phyloP scores from a whole-genome alignment of 1,284 basidiomycete species.

The Boletellus deceptivus region DNA sequence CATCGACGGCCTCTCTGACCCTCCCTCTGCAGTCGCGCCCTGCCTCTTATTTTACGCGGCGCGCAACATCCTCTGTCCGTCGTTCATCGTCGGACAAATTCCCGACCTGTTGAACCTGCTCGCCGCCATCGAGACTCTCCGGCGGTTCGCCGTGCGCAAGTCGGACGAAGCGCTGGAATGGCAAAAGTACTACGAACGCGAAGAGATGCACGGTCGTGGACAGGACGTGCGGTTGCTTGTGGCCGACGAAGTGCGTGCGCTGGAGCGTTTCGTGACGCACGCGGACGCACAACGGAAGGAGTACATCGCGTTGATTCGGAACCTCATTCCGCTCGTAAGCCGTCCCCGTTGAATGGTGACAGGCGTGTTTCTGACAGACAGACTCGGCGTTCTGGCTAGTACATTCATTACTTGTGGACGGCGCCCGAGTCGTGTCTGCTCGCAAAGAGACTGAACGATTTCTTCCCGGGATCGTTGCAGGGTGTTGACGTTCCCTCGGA shows the following conservation, averaged over 20 bases:
- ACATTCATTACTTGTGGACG: slow-evolving; percentile 40
- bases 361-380: background rate
- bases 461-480: slow-evolving; percentile 39
- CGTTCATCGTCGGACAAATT: slow-evolving; percentile 34
- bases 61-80: slow-evolving; percentile 39
- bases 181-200: slow-evolving; percentile 33
- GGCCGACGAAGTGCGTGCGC: slow-evolving; percentile 11
- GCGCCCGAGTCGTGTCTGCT: slow-evolving; percentile 33
- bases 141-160: slow-evolving; percentile 31
- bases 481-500: slow-evolving; percentile 21
- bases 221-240: slow-evolving; percentile 18
- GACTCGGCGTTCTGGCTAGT: slow-evolving; percentile 16
- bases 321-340: slow-evolving; percentile 25
- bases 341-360: no score
- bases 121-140: slow-evolving; percentile 41
- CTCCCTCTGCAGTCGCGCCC: slow-evolving; percentile 24
- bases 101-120: slow-evolving; percentile 43
- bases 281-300: slow-evolving; percentile 28
- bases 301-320: slow-evolving; percentile 36
- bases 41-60: slow-evolving; percentile 38
- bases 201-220: slow-evolving; percentile 1
- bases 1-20: slow-evolving; percentile 2
- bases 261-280: slow-evolving; percentile 13
- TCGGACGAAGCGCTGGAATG: slow-evolving; percentile 34
- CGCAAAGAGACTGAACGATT: slow-evolving; percentile 40